Evolutionary conservation across 2,329 filamentous ascomycete species (phyloP).

Genomic region (Aspergillus ustus): DNA sequence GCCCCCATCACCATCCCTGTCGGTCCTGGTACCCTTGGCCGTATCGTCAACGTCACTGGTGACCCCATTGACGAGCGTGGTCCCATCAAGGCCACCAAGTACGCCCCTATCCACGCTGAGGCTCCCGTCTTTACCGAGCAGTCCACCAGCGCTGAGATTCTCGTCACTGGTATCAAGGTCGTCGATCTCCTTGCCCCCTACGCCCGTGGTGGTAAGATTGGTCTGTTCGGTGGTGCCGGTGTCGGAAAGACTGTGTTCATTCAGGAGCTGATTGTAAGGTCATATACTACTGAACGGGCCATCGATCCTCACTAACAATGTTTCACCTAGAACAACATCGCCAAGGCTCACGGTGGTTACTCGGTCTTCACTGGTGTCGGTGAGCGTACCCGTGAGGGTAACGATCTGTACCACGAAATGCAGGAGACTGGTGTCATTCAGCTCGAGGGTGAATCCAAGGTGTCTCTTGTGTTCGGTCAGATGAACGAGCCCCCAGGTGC

Average conservation of each 20-base stretch:
- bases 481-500: slow-evolving; percentile 99
- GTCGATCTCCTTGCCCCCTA: slow-evolving; percentile 98
- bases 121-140: slow-evolving; percentile 92
- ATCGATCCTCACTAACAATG: neutral
- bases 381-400: slow-evolving; percentile 99
- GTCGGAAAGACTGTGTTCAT: slow-evolving; percentile 99
- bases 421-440: slow-evolving; percentile 99
- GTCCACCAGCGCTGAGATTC: slow-evolving; percentile 93
- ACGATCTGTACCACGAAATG: slow-evolving; percentile 99
- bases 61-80: slow-evolving; percentile 99
- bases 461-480: slow-evolving; percentile 98
- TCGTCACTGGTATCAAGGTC: slow-evolving; percentile 99
- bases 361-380: slow-evolving; percentile 99
- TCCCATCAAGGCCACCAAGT: slow-evolving; percentile 91
- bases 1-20: slow-evolving; percentile 95
- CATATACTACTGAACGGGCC: neutral
- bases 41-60: slow-evolving; percentile 99
- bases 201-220: slow-evolving; percentile 99
- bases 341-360: slow-evolving; percentile 99
- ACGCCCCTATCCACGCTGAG: slow-evolving; percentile 89
- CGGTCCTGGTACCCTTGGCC: slow-evolving; percentile 88
- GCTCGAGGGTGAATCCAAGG: slow-evolving; percentile 99
- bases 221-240: slow-evolving; percentile 99
- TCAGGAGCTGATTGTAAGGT: slow-evolving; percentile 90
- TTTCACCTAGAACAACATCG: slow-evolving; percentile 86